Percentiles rank a stretch among this genome's conserved stretches.
phyloP scores from a whole-genome alignment of 2,329 filamentous ascomycete genomes.

The Neospermospora avenae region DNA sequence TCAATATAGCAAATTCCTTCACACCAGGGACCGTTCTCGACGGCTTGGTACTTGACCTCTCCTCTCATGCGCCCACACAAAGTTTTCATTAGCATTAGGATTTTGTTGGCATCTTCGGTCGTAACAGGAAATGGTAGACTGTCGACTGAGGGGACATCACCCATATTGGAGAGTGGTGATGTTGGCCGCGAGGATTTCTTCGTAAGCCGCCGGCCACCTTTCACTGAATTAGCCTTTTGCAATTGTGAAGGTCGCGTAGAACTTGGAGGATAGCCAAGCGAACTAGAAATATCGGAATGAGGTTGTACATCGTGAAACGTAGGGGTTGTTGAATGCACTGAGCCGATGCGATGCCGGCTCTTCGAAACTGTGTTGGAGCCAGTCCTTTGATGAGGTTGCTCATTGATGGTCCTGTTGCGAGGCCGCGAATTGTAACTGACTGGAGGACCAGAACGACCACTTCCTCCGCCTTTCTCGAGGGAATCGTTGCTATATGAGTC shows the following conservation, averaged over 20 bases:
- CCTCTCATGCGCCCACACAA: conserved; percentile 78
- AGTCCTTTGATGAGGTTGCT: conserved; percentile 35
- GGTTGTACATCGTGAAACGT: conserved; percentile 46
- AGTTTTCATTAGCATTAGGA: conserved; percentile 73
- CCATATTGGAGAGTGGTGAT: conserved; percentile 45
- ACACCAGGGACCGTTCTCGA: conserved; percentile 61
- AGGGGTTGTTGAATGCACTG: conserved; percentile 62
- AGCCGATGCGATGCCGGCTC: conserved; percentile 64
- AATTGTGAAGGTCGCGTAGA: conserved; percentile 32
- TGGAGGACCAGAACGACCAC: conserved; percentile 20
- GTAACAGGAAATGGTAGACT: conserved; percentile 57
- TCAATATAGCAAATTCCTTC: conserved; percentile 75
- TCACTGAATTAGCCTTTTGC: conserved; percentile 37
- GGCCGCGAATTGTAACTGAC: conserved; percentile 40
- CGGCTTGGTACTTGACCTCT: conserved; percentile 67
- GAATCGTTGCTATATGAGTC: conserved; percentile 48
- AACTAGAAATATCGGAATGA: conserved; percentile 35
- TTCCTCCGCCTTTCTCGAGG: conserved; percentile 16
- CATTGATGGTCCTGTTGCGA: conserved; percentile 49
- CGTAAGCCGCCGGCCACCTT: conserved; percentile 49
- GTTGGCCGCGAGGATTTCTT: conserved; percentile 55
- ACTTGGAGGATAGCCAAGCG: conserved; percentile 43
- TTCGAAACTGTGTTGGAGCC: conserved; percentile 39
- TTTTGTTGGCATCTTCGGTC: conserved; percentile 66
- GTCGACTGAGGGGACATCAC: conserved; percentile 56